phyloP scores from a whole-genome alignment of 2,329 filamentous ascomycete genomes.

The Botryotinia narcissicola region DNA sequence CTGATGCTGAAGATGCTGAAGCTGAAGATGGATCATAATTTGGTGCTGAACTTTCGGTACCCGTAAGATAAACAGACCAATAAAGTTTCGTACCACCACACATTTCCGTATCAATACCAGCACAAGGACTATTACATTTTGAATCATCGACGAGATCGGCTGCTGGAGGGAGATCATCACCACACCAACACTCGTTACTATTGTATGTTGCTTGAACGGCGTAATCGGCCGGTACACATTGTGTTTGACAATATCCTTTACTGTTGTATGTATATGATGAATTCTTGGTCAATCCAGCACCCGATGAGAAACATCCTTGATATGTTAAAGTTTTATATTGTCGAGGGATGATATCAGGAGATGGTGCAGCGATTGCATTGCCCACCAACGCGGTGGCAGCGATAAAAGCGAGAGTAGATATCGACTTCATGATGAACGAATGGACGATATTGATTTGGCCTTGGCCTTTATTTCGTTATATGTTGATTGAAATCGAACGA shows the following conservation, averaged over 20 bases:
- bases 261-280: slow-evolving; percentile 33
- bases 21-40: slow-evolving; percentile 23
- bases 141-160: slow-evolving; percentile 25
- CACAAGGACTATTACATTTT: slow-evolving; percentile 32
- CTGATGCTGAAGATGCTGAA: slow-evolving; percentile 21
- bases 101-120: slow-evolving; percentile 32
- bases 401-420: slow-evolving; percentile 26
- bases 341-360: background rate
- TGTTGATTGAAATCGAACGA: background rate
- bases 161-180: slow-evolving; percentile 32
- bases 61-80: slow-evolving; percentile 34
- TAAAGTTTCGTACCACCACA: slow-evolving; percentile 35
- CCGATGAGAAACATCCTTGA: slow-evolving; percentile 35
- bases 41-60: slow-evolving; percentile 25
- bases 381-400: slow-evolving; percentile 26
- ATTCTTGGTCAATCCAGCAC: slow-evolving; percentile 31
- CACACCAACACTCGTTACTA: slow-evolving; percentile 36
- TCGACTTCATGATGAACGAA: slow-evolving; percentile 33
- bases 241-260: slow-evolving; percentile 31
- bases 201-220: slow-evolving; percentile 33
- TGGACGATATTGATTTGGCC: slow-evolving; percentile 23
- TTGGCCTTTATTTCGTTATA: slow-evolving; percentile 22
- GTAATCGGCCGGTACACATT: slow-evolving; percentile 27
- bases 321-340: slow-evolving; percentile 21
- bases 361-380: slow-evolving; percentile 24